Percentiles rank a stretch among this genome's conserved stretches.
These are phyloP conservation scores for Limnanthes douglasii DNA, from an alignment of 345 rosid genomes.

Conservation along the genomic window DNA sequence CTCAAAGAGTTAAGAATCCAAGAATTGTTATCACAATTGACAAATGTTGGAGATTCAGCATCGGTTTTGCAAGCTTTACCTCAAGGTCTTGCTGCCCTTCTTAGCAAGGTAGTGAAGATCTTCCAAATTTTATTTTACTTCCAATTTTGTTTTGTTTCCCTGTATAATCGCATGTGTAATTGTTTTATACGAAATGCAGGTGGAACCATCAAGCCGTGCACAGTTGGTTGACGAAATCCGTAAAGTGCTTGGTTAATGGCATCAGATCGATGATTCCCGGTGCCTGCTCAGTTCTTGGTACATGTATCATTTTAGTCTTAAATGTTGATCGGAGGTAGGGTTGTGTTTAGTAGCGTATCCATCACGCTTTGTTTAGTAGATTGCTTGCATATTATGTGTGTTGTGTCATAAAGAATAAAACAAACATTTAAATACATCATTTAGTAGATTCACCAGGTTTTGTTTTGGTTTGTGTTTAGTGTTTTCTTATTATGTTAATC, in stretches of 20 bases:
- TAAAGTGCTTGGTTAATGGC: constrained; percentile 39
- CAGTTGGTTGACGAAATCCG: constrained; percentile 37
- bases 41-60: constrained; percentile 46
- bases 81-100: constrained; percentile 72
- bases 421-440: too few relatives aligned
- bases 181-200: constrained; percentile 34
- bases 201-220: constrained; percentile 54
- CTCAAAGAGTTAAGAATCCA: constrained; percentile 61
- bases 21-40: constrained; percentile 53
- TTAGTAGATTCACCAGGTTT: too few relatives aligned
- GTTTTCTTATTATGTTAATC: too few relatives aligned
- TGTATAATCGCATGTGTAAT: constrained; percentile 5
- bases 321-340: too few relatives aligned
- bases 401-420: too few relatives aligned
- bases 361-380: too few relatives aligned
- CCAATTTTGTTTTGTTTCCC: constrained; percentile 1
- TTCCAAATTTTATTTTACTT: constrained; percentile 1
- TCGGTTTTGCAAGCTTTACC: constrained; percentile 77
- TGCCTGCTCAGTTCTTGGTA: too few relatives aligned
- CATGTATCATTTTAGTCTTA: too few relatives aligned
- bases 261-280: too few relatives aligned
- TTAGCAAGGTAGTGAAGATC: constrained; percentile 52
- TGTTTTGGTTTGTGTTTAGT: too few relatives aligned
- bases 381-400: too few relatives aligned
- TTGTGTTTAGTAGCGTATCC: too few relatives aligned